Conservation (phyloP, 2,329 filamentous ascomycete genomes). For the Canariomyces notabilis region DNA sequence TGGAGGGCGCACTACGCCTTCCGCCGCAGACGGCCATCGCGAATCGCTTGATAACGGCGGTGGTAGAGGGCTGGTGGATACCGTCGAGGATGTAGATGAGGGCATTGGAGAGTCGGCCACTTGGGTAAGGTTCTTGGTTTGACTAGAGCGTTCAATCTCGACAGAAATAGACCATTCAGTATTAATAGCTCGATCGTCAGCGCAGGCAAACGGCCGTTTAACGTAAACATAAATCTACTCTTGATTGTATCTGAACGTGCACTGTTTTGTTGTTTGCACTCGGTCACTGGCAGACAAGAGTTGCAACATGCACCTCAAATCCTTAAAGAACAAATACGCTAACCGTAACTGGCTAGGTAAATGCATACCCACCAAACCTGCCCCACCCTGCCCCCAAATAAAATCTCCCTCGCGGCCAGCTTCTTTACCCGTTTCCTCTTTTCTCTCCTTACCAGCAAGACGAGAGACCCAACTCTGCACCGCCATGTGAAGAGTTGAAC, state of each 20-base stretch:
- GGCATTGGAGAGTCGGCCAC: not conserved
- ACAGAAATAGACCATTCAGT: not conserved
- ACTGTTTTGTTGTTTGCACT: no score
- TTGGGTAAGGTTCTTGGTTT: not conserved
- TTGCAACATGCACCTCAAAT: not conserved
- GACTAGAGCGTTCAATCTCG: not conserved
- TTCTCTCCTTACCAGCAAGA: constrained; percentile 10
- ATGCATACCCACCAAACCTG: not conserved
- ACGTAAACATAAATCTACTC: no score
- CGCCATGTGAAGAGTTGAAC: constrained; percentile 44
- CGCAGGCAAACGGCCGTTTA: no score
- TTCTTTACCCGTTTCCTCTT: constrained; percentile 6
- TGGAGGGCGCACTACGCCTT: constrained; percentile 71
- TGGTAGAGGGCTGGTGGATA: constrained; percentile 67
- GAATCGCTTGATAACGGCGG: constrained; percentile 76
- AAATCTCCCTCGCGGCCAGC: not conserved
- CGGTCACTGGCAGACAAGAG: no score
- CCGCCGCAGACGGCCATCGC: constrained; percentile 89
- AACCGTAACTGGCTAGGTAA: constrained; percentile 2
- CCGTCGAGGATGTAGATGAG: constrained; percentile 45
- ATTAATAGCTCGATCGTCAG: no score
- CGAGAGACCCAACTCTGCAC: constrained; percentile 34
- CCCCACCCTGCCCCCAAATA: constrained; percentile 6
- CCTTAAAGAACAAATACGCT: no score
- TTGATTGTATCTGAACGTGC: no score